A percentile compares a stretch with the other conserved stretches of the same genome.
Evolutionary conservation across 2,329 filamentous ascomycete species (phyloP).

Genomic region (Tolypocladium paradoxum): DNA sequence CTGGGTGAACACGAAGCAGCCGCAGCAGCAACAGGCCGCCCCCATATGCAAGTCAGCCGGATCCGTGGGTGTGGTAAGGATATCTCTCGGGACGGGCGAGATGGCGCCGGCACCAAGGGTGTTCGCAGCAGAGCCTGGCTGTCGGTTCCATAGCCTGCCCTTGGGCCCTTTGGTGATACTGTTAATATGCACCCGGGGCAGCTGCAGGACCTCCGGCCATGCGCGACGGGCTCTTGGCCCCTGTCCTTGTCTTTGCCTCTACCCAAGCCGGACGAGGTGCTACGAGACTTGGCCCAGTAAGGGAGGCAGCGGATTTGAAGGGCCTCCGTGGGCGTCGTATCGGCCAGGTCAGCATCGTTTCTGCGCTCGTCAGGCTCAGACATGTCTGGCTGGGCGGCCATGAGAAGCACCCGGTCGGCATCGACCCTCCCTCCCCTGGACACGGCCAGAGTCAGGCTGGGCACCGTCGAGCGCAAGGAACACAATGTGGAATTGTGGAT

Average conservation of each 20-base stretch:
- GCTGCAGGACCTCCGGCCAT: constrained; percentile 1
- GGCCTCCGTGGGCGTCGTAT: neutral
- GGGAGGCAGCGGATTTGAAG: neutral
- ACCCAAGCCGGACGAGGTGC: constrained; percentile 5
- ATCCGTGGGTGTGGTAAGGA: constrained; percentile 1
- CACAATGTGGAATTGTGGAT: neutral
- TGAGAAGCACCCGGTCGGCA: neutral
- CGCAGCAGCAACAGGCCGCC: neutral
- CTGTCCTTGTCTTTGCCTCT: neutral
- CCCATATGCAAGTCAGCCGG: constrained; percentile 1
- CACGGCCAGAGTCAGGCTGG: neutral
- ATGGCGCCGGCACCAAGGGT: constrained; percentile 5
- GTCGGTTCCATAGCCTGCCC: neutral
- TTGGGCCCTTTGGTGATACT: neutral
- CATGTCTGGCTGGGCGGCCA: neutral
- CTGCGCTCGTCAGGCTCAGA: neutral
- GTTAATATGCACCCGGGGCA: neutral
- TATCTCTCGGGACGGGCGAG: neutral
- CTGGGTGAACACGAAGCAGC: neutral
- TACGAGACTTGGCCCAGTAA: constrained; percentile 2
- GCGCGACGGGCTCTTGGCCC: neutral
- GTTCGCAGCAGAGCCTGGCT: constrained; percentile 4
- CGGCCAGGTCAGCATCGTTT: neutral
- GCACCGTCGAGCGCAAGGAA: neutral
- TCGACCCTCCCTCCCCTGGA: neutral